Evolutionary conservation across 257 asterid genomes (phyloP).

Genomic region (Solanum dulcamara): DNA sequence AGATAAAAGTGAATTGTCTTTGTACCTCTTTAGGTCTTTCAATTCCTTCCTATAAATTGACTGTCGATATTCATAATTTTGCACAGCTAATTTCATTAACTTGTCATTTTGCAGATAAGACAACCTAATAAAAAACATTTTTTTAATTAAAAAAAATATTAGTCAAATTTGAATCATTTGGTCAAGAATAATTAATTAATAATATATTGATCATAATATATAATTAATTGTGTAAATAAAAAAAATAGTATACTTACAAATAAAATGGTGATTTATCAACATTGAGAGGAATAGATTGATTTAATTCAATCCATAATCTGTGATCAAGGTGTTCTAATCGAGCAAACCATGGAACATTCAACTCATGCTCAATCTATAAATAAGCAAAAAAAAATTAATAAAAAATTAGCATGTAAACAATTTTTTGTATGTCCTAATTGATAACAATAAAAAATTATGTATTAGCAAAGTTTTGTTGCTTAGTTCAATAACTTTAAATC

Average conservation of each 20-base stretch:
- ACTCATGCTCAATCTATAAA: conserved; percentile 35
- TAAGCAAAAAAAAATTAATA: neutral
- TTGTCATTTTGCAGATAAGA: conserved; percentile 26
- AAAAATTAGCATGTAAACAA: neutral
- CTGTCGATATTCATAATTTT: conserved; percentile 36
- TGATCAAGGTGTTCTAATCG: conserved; percentile 51
- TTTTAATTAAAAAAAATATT: no score
- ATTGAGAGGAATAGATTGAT: conserved; percentile 12
- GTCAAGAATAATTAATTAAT: neutral
- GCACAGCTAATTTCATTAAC: conserved; percentile 36
- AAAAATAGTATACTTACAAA: conserved; percentile 10
- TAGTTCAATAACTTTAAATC: neutral
- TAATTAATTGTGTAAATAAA: neutral
- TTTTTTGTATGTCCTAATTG: neutral
- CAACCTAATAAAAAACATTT: conserved; percentile 14
- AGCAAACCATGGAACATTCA: conserved; percentile 41
- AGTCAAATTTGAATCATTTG: neutral
- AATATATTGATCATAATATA: neutral
- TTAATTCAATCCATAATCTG: conserved; percentile 53
- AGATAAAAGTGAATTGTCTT: neutral
- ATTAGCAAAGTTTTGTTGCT: neutral
- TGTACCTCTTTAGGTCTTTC: conserved; percentile 41
- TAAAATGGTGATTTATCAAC: conserved; percentile 29
- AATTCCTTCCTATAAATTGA: conserved; percentile 32
- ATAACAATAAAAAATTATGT: neutral